Base-by-base conservation (phyloP, 2,329 filamentous ascomycete genomes). In the Xylariaceae sp. region DNA sequence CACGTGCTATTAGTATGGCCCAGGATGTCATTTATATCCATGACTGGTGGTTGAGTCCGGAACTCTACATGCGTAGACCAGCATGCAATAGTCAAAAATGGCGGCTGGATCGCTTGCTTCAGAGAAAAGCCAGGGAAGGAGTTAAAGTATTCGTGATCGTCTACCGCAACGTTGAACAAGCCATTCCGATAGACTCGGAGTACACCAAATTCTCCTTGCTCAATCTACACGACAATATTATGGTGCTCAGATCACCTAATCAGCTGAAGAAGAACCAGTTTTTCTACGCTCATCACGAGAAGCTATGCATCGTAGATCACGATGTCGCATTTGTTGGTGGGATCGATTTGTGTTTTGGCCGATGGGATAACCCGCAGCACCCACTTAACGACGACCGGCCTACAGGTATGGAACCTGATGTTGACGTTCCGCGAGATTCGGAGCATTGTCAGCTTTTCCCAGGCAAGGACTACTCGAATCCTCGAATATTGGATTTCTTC, bases 231-330 rank as follows among this genome's bases (percentile, higher is more conserved):
- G 91, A 91, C 18, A 99, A 99, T 69, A 86, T 99, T 58, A 96
- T 96, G 64, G 91, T 99, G 13, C 91, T 97, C 68, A 80, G 94
- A 65, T 97, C 94, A 2, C 94, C 94, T 0, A 96, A 99, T 64
- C 94, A 99, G 71, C 92, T 97, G 72, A 89, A 95, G 67, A 95
- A 99, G 73, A 97, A 97, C 65, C 95, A 96, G 43, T 99, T 99
- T 75, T 99, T 99, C 77, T 99, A 95, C 79, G 94, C 94, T 1
- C 94, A 99, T 68, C 94, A 99, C 72, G 94, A 99, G 70, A 99
- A 99, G 72, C 81, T 99, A n/a, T 92, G 91, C 66, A 85, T 99
- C 39, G 88, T 99, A 16, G 94, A 99, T 68, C 94, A 97, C 67
- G 94, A 92, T 50, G 85, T 97, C 47, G 94, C 92, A 10, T 97